phyloP scores from a whole-genome alignment of 768 basidiomycete species.

The Boletus rubescentipes region DNA sequence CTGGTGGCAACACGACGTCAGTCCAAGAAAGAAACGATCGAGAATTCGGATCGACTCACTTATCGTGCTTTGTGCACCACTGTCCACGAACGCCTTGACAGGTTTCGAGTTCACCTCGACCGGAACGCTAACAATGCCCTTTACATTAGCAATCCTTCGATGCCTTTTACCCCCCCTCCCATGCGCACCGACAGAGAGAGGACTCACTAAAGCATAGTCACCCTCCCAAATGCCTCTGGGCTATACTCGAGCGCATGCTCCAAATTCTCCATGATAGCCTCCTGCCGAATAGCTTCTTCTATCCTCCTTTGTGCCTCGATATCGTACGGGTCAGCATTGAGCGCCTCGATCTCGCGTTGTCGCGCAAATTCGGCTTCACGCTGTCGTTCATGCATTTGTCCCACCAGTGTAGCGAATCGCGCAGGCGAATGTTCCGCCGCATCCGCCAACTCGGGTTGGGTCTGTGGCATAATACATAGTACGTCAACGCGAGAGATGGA shows the following conservation, averaged over 20 bases:
- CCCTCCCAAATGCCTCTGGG: constrained; percentile 91
- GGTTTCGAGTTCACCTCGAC: constrained; percentile 90
- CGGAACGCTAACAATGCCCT: constrained; percentile 56
- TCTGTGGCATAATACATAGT: constrained; percentile 43
- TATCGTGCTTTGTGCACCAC: constrained; percentile 95
- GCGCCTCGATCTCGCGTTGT: constrained; percentile 58
- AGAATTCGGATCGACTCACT: constrained; percentile 50
- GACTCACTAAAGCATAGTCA: constrained; percentile 94
- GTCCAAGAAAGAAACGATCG: background rate
- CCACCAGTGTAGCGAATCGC: constrained; percentile 73
- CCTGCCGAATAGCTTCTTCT: constrained; percentile 88
- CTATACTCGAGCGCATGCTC: constrained; percentile 92
- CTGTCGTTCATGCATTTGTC: constrained; percentile 58
- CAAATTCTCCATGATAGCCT: constrained; percentile 90
- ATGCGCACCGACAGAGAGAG: background rate
- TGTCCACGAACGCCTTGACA: constrained; percentile 97
- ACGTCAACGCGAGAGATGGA: background rate
- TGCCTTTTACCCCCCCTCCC: background rate
- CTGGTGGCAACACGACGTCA: constrained; percentile 37
- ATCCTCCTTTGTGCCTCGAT: constrained; percentile 91
- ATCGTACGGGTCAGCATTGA: constrained; percentile 89
- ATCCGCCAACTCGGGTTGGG: constrained; percentile 76
- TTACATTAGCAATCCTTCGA: constrained; percentile 13
- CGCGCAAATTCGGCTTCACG: constrained; percentile 51
- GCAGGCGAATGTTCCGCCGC: constrained; percentile 68